phyloP scores from a whole-genome alignment of 2,329 filamentous ascomycete species.

The Neonectria hederae region DNA sequence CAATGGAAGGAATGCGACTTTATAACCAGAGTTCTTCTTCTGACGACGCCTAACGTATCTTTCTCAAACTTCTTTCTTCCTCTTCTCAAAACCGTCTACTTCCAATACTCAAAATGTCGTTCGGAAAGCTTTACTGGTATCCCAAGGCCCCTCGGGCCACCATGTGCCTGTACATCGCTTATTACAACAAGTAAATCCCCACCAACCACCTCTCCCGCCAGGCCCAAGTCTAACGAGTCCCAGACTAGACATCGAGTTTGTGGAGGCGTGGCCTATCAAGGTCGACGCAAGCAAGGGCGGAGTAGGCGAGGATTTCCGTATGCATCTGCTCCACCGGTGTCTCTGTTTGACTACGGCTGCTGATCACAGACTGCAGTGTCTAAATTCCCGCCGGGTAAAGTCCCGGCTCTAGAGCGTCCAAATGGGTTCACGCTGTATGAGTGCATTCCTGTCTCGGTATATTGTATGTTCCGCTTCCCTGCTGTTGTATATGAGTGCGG shows the following conservation, averaged over 20 bases:
- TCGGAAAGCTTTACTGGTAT: conserved; percentile 25
- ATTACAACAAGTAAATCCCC: conserved; percentile 21
- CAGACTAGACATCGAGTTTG: conserved; percentile 21
- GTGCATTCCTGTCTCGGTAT: conserved; percentile 20
- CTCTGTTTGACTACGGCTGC: not conserved
- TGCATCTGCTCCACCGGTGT: not conserved
- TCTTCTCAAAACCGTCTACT: not conserved
- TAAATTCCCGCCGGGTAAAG: conserved; percentile 22
- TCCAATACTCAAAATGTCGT: not conserved
- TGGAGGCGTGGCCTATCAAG: conserved; percentile 25
- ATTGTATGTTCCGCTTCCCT: not conserved
- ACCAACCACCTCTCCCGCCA: not conserved
- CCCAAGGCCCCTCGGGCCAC: conserved; percentile 24
- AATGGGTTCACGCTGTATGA: conserved; percentile 22
- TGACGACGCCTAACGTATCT: not conserved
- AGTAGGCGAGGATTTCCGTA: conserved; percentile 17
- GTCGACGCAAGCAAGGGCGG: conserved; percentile 24
- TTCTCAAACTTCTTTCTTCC: not conserved
- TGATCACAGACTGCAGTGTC: not conserved
- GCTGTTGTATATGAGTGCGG: no score
- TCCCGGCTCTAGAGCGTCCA: conserved; percentile 19
- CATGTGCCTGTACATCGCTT: conserved; percentile 25
- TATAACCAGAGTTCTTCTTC: not conserved
- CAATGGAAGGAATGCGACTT: not conserved
- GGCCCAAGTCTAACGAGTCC: not conserved